Base-by-base conservation (phyloP, 768 basidiomycete genomes). In the Pisolithus albus region DNA sequence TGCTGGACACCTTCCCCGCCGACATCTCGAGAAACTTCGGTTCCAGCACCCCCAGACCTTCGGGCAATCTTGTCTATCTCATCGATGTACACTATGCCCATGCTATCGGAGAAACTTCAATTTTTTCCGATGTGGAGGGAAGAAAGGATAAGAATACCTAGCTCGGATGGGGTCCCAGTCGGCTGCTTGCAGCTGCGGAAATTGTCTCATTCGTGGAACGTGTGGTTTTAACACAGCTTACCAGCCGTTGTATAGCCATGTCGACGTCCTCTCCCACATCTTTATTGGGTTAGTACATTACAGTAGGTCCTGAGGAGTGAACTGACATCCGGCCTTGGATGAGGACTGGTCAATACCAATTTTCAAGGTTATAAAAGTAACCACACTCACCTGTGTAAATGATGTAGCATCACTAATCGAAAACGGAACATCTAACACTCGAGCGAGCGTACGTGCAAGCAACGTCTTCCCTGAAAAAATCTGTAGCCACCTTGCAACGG, bases 261-360 rank as follows among this genome's bases (percentile, higher is more conserved):
- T 98, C 95, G 7, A 96, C 94, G 63, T 98, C 95, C 62, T 96
- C 95, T 57, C 94, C 94, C 43, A 98, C 91, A 70, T 96, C 89
- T 92, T 57, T 26, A 46, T 16, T 43, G 30, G 47, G 53, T 60
- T 21, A 59, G 56, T 37, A 44, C 3, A 28, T 13, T 39, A 26
- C 11, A 19, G 11, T 21, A 4, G 50, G 30, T 19, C 34, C 18
- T 55, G 32, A 36, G 45, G 32, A 42, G n/a, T 44, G 45, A 46
- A 75, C 83, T 65, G 44, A 87, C 86, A 88, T 67, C 86, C 86
- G 9, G 85, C 85, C 84, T 34, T 88, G 43, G 32, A 2, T 46
- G 43, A 18, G 63, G 52, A 48, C 51, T 49, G 37, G 49, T 54
- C n/a, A 59, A 18, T 47, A 28, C 46, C 46, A 28, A 40, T 21